Percentiles rank a stretch among this genome's conserved stretches.
Conservation (phyloP, 192 early-diverging fungal genomes). For the Coemansia sp. region DNA sequence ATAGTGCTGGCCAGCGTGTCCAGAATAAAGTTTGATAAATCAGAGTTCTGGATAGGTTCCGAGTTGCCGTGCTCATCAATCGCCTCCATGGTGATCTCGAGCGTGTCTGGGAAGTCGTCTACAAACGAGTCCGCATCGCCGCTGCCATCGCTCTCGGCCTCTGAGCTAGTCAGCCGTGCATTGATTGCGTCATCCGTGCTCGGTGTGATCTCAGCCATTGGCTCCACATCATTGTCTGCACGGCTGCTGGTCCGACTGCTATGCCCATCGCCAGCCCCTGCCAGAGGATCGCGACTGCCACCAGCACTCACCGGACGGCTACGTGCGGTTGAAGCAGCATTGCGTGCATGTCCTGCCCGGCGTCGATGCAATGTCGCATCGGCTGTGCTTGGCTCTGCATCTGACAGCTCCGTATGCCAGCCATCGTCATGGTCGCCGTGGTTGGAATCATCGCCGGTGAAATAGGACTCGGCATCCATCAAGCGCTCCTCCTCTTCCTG, state of each 20-base stretch:
- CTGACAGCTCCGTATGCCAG: conserved; percentile 37
- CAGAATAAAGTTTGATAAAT: conserved; percentile 28
- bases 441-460: conserved; percentile 54
- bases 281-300: conserved; percentile 6
- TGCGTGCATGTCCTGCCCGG: background rate
- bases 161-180: conserved; percentile 12
- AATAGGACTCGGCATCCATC: conserved; percentile 57
- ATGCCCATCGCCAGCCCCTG: background rate
- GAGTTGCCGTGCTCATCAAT: conserved; percentile 23
- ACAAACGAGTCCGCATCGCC: conserved; percentile 43
- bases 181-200: conserved; percentile 7
- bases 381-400: conserved; percentile 10
- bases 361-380: background rate
- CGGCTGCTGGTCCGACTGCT: conserved; percentile 3
- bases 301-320: conserved; percentile 19
- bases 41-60: conserved; percentile 1
- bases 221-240: conserved; percentile 9
- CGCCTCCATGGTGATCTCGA: conserved; percentile 49
- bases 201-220: conserved; percentile 4
- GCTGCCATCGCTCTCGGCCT: conserved; percentile 20
- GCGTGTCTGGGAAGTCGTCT: conserved; percentile 21
- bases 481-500: conserved; percentile 52
- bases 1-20: conserved; percentile 23
- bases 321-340: conserved; percentile 8
- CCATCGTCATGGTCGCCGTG: conserved; percentile 21